Evolutionary conservation across 495 filamentous ascomycete genomes (phyloP).

Genomic region (Neurospora sp.): DNA sequence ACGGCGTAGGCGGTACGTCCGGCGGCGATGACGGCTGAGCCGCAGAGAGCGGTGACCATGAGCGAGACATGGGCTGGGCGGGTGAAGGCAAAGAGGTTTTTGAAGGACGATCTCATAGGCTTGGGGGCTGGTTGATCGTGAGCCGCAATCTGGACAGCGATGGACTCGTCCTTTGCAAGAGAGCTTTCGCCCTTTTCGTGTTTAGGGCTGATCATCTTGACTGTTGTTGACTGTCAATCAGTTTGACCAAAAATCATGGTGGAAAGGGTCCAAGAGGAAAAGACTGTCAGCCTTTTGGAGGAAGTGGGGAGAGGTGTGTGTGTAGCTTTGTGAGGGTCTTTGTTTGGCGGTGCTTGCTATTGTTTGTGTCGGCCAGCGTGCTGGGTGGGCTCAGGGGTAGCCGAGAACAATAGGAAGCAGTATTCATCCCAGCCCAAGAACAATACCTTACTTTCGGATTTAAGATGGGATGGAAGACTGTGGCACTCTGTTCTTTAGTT

Average conservation of each 20-base stretch:
- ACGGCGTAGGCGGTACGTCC: conserved; percentile 56
- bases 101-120: conserved; percentile 17
- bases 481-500: background rate
- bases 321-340: background rate
- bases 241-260: background rate
- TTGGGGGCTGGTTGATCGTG: background rate
- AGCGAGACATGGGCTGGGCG: conserved; percentile 46
- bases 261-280: background rate
- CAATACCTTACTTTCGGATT: background rate
- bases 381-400: background rate
- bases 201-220: background rate
- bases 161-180: background rate
- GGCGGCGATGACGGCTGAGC: conserved; percentile 52
- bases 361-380: background rate
- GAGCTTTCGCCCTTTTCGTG: background rate
- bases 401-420: background rate
- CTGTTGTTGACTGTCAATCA: background rate
- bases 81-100: conserved; percentile 63
- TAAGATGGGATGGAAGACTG: background rate
- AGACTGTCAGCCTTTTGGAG: background rate
- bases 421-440: background rate
- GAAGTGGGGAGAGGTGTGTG: background rate
- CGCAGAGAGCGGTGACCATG: conserved; percentile 36
- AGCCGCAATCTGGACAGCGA: background rate
- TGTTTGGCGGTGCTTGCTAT: background rate